Percentiles rank a stretch among this genome's conserved stretches.
Evolutionary conservation across 2,329 filamentous ascomycete genomes (phyloP).

Genomic region (Sclerotinia nivalis): DNA sequence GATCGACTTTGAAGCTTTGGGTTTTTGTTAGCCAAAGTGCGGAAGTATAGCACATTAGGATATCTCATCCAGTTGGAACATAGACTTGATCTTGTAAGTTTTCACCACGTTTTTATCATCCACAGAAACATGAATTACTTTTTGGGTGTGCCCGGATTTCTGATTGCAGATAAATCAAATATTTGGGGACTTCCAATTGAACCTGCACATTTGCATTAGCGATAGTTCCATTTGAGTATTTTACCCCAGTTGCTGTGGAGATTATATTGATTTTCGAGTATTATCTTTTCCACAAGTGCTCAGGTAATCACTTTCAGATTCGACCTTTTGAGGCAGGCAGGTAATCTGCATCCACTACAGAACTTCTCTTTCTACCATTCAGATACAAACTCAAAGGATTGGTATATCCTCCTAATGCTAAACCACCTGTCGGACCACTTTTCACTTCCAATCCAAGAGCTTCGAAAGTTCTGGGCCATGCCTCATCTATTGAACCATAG

Average conservation of each 20-base stretch:
- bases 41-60: not conserved
- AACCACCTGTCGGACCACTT: conserved; percentile 11
- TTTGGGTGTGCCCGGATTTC: conserved; percentile 27
- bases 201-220: conserved; percentile 34
- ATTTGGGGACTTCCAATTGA: conserved; percentile 37
- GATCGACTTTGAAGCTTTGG: not conserved
- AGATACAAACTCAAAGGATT: conserved; percentile 46
- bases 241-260: not conserved
- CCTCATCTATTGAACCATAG: not conserved
- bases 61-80: not conserved
- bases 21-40: not conserved
- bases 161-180: conserved; percentile 42
- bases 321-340: conserved; percentile 11
- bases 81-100: conserved; percentile 18
- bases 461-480: conserved; percentile 4
- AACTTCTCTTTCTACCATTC: conserved; percentile 23
- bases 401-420: conserved; percentile 42
- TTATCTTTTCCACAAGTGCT: conserved; percentile 76
- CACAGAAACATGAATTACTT: conserved; percentile 28
- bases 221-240: conserved; percentile 26
- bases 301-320: conserved; percentile 84
- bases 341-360: conserved; percentile 33
- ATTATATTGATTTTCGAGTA: conserved; percentile 17
- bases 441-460: not conserved
- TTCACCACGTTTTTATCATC: conserved; percentile 32